Evolutionary conservation across 805 yeast species (phyloP).

Genomic region (Spencermartinsiella europaea): DNA sequence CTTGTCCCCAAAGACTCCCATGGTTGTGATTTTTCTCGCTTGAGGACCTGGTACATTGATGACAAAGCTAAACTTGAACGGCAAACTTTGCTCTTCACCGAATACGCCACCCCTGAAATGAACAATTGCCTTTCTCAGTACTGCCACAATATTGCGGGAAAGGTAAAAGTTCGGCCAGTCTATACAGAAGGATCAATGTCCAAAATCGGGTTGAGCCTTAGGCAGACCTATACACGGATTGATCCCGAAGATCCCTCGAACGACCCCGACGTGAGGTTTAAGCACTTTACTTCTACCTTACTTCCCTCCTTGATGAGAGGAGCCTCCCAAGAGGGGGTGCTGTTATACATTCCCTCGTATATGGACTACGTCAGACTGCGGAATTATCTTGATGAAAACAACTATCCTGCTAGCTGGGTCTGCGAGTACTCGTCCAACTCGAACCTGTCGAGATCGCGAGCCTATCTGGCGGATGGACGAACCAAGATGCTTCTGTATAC

Average conservation of each 20-base stretch:
- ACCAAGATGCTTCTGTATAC: constrained; percentile 77
- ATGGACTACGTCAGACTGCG: constrained; percentile 78
- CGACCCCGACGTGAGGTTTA: constrained; percentile 82
- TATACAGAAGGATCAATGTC: constrained; percentile 53
- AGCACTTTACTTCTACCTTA: constrained; percentile 66
- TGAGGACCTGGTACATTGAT: constrained; percentile 88
- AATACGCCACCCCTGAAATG: constrained; percentile 74
- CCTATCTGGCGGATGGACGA: constrained; percentile 59
- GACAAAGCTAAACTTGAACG: constrained; percentile 69
- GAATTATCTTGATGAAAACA: constrained; percentile 56
- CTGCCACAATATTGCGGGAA: constrained; percentile 35
- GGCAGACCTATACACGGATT: constrained; percentile 59
- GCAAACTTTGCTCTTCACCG: constrained; percentile 75
- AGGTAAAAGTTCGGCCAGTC: constrained; percentile 35
- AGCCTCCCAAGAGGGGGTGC: constrained; percentile 64
- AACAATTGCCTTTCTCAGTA: constrained; percentile 48
- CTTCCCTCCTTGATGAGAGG: constrained; percentile 64
- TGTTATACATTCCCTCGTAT: constrained; percentile 80
- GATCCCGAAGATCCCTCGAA: constrained; percentile 45
- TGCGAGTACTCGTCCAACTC: constrained; percentile 79
- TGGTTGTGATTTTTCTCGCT: constrained; percentile 84
- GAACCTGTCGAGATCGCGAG: constrained; percentile 66
- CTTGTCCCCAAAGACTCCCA: constrained; percentile 72
- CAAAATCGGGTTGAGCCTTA: constrained; percentile 57
- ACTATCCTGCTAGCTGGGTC: constrained; percentile 62